Evolutionary conservation across 106 monocot genomes (phyloP).

Genomic region (Phalaenopsis equestris): DNA sequence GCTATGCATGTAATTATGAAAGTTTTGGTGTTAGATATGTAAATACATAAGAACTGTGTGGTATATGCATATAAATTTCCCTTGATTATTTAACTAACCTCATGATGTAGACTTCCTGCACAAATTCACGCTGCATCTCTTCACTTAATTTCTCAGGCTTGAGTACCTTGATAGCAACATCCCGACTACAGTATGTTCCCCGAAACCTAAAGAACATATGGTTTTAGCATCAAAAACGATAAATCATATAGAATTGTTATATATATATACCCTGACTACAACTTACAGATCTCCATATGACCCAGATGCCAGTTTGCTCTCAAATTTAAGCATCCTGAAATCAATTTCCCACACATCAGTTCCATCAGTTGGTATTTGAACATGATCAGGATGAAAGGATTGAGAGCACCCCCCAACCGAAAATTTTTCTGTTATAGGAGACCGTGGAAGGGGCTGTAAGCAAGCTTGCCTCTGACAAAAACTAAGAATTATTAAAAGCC

Average conservation of each 20-base stretch:
- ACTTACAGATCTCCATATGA: conserved; percentile 91
- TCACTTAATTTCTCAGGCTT: conserved; percentile 66
- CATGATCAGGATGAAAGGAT: conserved; percentile 26
- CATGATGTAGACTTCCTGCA: conserved; percentile 94
- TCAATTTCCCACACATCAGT: conserved; percentile 83
- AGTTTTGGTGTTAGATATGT: no score
- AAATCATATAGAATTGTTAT: background rate
- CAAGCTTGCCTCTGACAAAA: conserved; percentile 43
- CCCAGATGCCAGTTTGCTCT: conserved; percentile 78
- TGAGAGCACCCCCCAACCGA: conserved; percentile 13
- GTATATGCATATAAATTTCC: no score
- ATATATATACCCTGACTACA: background rate
- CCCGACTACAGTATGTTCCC: conserved; percentile 76
- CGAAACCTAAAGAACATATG: conserved; percentile 44
- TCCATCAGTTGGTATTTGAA: conserved; percentile 75
- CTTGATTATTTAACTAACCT: conserved; percentile 35
- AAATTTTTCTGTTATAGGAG: conserved; percentile 38
- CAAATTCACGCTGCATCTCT: conserved; percentile 84
- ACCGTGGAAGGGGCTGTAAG: conserved; percentile 27
- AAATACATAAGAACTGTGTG: no score
- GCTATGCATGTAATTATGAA: no score
- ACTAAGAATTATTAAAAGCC: background rate
- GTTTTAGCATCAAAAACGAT: no score
- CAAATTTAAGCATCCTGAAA: conserved; percentile 53
- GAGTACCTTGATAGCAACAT: conserved; percentile 90